Evolutionary conservation across 78 protist genomes (phyloP), one percentile per base, ranked within the genome.

Genomic region (Goniomonas avonlea): DNA sequence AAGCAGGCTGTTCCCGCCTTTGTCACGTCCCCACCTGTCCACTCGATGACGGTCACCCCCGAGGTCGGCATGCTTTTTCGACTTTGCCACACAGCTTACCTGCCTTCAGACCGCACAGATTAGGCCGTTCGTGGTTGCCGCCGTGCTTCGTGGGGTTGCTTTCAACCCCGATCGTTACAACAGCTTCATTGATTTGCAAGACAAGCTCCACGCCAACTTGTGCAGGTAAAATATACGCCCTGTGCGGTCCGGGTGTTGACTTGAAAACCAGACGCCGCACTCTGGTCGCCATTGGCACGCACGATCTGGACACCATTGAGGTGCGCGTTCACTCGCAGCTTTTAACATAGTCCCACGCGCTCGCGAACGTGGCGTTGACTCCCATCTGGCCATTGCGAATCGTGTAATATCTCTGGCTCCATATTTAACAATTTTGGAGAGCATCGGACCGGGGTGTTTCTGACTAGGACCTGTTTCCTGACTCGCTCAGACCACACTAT

Each of bases 281-380:
- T 15, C 86, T 98, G 2, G 99, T 93, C 5, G 96, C 99, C 39
- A 93, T 98, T 70, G 99, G 99, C 69, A 98, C 99, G n/a, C 99
- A 98, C 80, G 99, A 98, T 80, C 85, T 98, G 32, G 96, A 91
- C 80, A 95, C 90, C 1, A 31, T 98, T n/a, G 68, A 69, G 53
- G 53, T 45, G n/a, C n/a, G n/a, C n/a, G n/a, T n/a, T n/a, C n/a
- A n/a, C 58, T 11, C 86, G 45, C 84, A 76, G 50, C 87, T 87
- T 9, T 84, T 84, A 80, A 66, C 37, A n/a, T 74, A 73, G 38
- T n/a, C 35, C 27, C 74, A 31, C 3, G 48, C 5, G 66, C 29
- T 9, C 29, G 29, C 29, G 32, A 59, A 59, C 11, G 32, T 9
- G 32, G 29, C 20, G 20, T n/a, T n/a, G n/a, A n/a, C n/a, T n/a